phyloP scores from a whole-genome alignment of 768 basidiomycete genomes.

The Naganishia vishniacii region DNA sequence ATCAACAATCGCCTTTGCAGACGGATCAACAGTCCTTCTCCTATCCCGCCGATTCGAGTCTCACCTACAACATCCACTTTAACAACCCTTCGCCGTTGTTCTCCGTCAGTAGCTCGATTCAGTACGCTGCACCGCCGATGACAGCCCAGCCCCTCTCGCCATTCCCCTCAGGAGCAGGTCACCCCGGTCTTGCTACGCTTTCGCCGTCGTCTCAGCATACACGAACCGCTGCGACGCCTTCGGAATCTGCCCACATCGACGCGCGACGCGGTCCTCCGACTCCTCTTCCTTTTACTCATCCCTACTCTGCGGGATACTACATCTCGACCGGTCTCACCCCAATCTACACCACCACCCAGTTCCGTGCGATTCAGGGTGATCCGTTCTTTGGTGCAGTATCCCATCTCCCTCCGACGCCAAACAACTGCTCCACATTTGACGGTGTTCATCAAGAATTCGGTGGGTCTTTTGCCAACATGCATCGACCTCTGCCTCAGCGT shows the following conservation, averaged over 20 bases:
- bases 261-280: slow-evolving; percentile 13
- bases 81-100: slow-evolving; percentile 10
- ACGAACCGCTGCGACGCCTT: neutral
- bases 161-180: neutral
- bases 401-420: slow-evolving; percentile 6
- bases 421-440: slow-evolving; percentile 4
- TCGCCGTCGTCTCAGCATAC: neutral
- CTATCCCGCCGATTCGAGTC: neutral
- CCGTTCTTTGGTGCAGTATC: slow-evolving; percentile 17
- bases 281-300: slow-evolving; percentile 18
- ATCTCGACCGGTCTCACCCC: slow-evolving; percentile 18
- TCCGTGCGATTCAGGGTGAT: slow-evolving; percentile 10
- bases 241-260: neutral
- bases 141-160: neutral
- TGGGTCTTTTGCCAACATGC: neutral
- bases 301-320: slow-evolving; percentile 18
- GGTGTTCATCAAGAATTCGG: neutral
- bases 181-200: neutral
- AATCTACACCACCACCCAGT: slow-evolving; percentile 8
- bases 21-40: slow-evolving; percentile 15
- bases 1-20: neutral
- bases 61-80: slow-evolving; percentile 16
- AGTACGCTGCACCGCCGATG: slow-evolving; percentile 5
- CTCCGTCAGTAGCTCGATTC: slow-evolving; percentile 15
- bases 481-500: neutral